phyloP scores from a whole-genome alignment of 768 basidiomycete genomes.

The Lactifluus piperatus region DNA sequence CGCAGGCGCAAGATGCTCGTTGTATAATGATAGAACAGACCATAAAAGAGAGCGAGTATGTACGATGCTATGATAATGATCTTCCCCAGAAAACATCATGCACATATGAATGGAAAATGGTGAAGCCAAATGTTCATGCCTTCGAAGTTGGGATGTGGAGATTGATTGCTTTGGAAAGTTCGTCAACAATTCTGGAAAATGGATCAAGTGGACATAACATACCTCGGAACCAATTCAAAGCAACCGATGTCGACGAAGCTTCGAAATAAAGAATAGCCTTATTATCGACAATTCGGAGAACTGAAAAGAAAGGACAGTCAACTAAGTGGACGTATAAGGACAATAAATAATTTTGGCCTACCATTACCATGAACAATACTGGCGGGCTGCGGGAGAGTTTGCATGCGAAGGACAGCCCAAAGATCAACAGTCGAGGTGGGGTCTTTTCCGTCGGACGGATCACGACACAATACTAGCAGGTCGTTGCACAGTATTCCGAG shows the following conservation, averaged over 20 bases:
- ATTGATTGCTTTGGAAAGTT: slow-evolving; percentile 57
- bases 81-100: slow-evolving; percentile 7
- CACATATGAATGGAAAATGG: slow-evolving; percentile 21
- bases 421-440: slow-evolving; percentile 70
- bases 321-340: slow-evolving; percentile 1
- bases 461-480: slow-evolving; percentile 83
- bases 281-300: slow-evolving; percentile 82
- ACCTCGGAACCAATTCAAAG: slow-evolving; percentile 89
- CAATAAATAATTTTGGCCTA: slow-evolving; percentile 26
- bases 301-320: slow-evolving; percentile 30
- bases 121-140: slow-evolving; percentile 34
- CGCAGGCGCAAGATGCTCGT: slow-evolving; percentile 20
- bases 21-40: slow-evolving; percentile 18
- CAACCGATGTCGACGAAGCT: slow-evolving; percentile 74
- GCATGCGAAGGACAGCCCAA: slow-evolving; percentile 97
- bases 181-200: slow-evolving; percentile 1
- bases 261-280: slow-evolving; percentile 89
- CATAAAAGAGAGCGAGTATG: slow-evolving; percentile 12
- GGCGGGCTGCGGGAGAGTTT: slow-evolving; percentile 83
- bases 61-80: slow-evolving; percentile 13
- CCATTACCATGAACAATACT: slow-evolving; percentile 85
- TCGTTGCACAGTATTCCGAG: slow-evolving; percentile 89
- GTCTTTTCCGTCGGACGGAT: slow-evolving; percentile 75
- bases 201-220: slow-evolving; percentile 14
- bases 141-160: slow-evolving; percentile 81